A percentile compares a stretch with the other conserved stretches of the same genome.
phyloP scores from a whole-genome alignment of 202 grass and related monocot genomes.

The Schoenoplectus tabernaemontani region DNA sequence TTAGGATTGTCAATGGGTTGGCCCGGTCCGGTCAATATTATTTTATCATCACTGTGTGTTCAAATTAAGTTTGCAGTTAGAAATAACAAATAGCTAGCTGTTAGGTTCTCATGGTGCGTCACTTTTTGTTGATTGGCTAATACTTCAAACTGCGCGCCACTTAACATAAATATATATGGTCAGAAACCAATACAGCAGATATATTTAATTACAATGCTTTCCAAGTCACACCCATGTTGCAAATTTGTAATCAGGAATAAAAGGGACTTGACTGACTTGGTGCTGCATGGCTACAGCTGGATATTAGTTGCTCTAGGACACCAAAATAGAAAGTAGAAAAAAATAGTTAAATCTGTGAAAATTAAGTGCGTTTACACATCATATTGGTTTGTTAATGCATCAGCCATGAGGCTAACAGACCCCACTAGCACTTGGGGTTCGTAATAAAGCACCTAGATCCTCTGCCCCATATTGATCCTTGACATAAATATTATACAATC shows the following conservation, averaged over 20 bases:
- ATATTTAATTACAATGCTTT: neutral
- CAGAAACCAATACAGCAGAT: neutral
- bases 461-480: neutral
- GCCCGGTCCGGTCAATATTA: too few relatives aligned
- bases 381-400: neutral
- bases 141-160: neutral
- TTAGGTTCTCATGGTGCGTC: neutral
- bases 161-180: neutral
- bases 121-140: neutral
- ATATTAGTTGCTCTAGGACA: neutral
- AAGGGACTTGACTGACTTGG: conserved; percentile 27
- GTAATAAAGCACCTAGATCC: neutral
- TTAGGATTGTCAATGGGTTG: too few relatives aligned
- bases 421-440: neutral
- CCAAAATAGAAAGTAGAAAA: neutral
- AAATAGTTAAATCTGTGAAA: conserved; percentile 11
- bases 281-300: conserved; percentile 25
- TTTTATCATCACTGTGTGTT: neutral
- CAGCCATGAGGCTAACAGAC: neutral
- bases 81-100: neutral
- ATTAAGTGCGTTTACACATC: neutral
- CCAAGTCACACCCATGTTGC: conserved; percentile 19
- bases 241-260: conserved; percentile 3
- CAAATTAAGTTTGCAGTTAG: neutral
- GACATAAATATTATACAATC: neutral